A percentile compares a stretch with the other conserved stretches of the same genome.
Conservation (phyloP, 2,329 filamentous ascomycete genomes). For the Tolypocladium tropicale region DNA sequence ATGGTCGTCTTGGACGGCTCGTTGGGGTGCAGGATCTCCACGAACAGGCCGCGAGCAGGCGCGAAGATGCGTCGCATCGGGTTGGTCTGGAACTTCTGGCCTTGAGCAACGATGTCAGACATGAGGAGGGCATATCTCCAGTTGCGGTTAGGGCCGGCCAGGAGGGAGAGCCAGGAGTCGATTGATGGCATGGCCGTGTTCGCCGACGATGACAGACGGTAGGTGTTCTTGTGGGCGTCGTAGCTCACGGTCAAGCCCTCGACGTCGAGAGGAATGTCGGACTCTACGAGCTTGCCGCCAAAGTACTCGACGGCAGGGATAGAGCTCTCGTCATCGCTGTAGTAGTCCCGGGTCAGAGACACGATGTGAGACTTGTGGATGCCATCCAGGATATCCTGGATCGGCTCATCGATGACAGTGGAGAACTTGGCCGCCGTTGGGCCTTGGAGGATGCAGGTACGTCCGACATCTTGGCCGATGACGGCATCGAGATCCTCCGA, state of each 20-base stretch:
- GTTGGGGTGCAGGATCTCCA: constrained; percentile 77
- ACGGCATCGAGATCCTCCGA: constrained; percentile 96
- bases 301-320: constrained; percentile 93
- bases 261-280: constrained; percentile 62
- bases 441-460: constrained; percentile 93
- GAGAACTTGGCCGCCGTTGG: constrained; percentile 89
- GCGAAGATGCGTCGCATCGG: constrained; percentile 87
- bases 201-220: constrained; percentile 69
- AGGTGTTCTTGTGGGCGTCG: constrained; percentile 68
- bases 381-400: constrained; percentile 87
- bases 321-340: constrained; percentile 58
- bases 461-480: constrained; percentile 88
- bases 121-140: constrained; percentile 95
- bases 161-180: constrained; percentile 77
- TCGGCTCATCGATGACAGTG: constrained; percentile 80
- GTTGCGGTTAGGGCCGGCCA: constrained; percentile 76
- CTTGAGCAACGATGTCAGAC: constrained; percentile 88
- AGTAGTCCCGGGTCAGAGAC: constrained; percentile 68
- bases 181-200: constrained; percentile 64
- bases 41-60: constrained; percentile 74
- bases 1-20: constrained; percentile 78
- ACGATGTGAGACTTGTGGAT: constrained; percentile 85
- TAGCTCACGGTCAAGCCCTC: constrained; percentile 80
- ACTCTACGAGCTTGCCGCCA: constrained; percentile 72
- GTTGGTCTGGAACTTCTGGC: constrained; percentile 94